Evolutionary conservation across 164 flowering plant species (phyloP).

Genomic region (Aristolochia contorta): DNA sequence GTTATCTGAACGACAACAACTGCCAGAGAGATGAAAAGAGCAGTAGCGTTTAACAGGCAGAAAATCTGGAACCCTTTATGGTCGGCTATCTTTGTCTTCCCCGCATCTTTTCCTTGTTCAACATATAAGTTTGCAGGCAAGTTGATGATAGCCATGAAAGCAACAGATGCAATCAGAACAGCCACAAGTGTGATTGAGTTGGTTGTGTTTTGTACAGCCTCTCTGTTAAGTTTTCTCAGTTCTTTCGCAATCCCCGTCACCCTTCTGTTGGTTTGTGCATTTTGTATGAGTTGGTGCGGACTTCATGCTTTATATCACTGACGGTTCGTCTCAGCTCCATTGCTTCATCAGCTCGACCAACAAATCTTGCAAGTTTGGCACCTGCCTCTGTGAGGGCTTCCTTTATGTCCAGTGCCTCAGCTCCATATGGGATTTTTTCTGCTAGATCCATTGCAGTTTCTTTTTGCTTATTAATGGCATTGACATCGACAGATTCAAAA

Average conservation of each 20-base stretch:
- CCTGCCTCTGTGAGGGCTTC: slow-evolving; percentile 75
- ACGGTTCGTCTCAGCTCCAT: slow-evolving; percentile 82
- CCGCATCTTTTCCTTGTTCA: slow-evolving; percentile 31
- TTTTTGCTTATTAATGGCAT: slow-evolving; percentile 57
- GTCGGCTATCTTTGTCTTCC: slow-evolving; percentile 50
- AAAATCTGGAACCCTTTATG: slow-evolving; percentile 51
- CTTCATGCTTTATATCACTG: slow-evolving; percentile 90
- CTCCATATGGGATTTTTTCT: slow-evolving; percentile 77
- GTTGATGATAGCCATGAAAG: slow-evolving; percentile 84
- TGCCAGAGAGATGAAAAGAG: slow-evolving; percentile 82
- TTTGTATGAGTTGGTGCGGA: slow-evolving; percentile 73
- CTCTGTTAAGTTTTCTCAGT: slow-evolving; percentile 77
- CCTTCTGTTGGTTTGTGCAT: slow-evolving; percentile 63
- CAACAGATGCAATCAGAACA: slow-evolving; percentile 84
- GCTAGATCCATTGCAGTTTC: slow-evolving; percentile 96
- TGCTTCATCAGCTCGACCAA: slow-evolving; percentile 56
- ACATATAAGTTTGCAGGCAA: slow-evolving; percentile 76
- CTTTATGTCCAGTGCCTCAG: slow-evolving; percentile 47
- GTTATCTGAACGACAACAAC: slow-evolving; percentile 96
- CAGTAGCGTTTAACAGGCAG: slow-evolving; percentile 65
- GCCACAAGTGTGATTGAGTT: slow-evolving; percentile 89
- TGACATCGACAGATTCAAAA: slow-evolving; percentile 52
- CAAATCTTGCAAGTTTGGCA: slow-evolving; percentile 68
- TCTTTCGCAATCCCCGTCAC: slow-evolving; percentile 86
- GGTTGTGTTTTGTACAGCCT: slow-evolving; percentile 90